phyloP scores from a whole-genome alignment of 331 rosid species.

The Cydonia oblonga region DNA sequence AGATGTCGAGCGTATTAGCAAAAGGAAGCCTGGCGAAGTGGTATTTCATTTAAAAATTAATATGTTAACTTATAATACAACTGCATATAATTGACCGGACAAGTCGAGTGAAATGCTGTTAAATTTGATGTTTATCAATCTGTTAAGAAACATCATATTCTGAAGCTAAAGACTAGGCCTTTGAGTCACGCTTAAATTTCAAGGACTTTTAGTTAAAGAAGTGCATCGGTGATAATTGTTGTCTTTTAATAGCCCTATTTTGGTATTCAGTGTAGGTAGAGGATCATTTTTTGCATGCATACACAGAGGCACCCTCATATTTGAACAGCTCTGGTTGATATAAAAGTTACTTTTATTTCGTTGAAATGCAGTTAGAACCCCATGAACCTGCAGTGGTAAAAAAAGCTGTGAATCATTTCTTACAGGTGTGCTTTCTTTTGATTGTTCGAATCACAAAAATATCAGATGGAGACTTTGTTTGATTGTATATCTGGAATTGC shows the following conservation, averaged over 20 bases:
- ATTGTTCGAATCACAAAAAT: neutral
- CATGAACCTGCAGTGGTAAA: slow-evolving; percentile 78
- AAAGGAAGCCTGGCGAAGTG: slow-evolving; percentile 91
- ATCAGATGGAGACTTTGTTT: neutral
- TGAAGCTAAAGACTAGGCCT: neutral
- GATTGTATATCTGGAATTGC: neutral
- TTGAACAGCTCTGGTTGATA: neutral
- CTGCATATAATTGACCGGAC: neutral
- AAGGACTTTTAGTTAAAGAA: neutral
- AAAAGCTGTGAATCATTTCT: slow-evolving; percentile 90
- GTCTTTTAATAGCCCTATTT: neutral
- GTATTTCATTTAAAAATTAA: slow-evolving; percentile 21
- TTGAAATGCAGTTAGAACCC: slow-evolving; percentile 57
- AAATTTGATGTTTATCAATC: neutral
- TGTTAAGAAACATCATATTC: neutral
- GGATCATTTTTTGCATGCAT: neutral
- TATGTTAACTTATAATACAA: neutral
- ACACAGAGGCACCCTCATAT: neutral
- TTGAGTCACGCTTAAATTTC: neutral
- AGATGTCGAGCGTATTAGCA: slow-evolving; percentile 78
- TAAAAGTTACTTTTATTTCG: neutral
- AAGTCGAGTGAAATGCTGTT: neutral
- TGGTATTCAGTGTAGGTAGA: neutral
- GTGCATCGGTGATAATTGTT: neutral
- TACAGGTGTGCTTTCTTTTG: slow-evolving; percentile 50